Base-by-base conservation (phyloP, 2,329 filamentous ascomycete species). In the Fusarium sp. region DNA sequence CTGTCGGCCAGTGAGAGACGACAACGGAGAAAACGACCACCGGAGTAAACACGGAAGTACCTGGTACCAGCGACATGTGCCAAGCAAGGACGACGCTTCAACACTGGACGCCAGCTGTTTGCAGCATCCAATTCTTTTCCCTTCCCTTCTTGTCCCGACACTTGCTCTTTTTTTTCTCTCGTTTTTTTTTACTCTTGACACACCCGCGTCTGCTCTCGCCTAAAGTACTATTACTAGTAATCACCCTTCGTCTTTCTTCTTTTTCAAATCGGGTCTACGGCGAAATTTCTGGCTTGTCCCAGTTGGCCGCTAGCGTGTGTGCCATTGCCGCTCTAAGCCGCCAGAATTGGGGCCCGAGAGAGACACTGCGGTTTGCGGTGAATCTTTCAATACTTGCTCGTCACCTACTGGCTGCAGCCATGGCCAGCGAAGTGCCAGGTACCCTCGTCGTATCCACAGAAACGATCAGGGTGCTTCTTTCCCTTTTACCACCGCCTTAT, bases 271-370 rank as follows among this genome's bases (percentile, higher is more conserved):
- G 74, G 76, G 75, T 72, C 68, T 77, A 77, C 68, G 70, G 75
- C 70, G 52, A 72, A 68, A 68, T 70, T 61, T 70, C 64, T 70
- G 56, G 63, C 69, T 74, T 68, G 59, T 72, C 65, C 65, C 65
- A 68, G 69, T 71, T 70, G 60, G 61, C 57, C 65, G 22, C 76
- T 78, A 79, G 76, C 68, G 71, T 66, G 71, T 68, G 61, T 78
- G 70, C 70, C 76, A 74, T 80, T 78, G 76, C 76, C 78, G 78
- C 76, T 78, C 74, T 72, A 79, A 79, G 76, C 77, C 77, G 77
- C 73, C 66, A 73, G 68, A 77, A 71, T 76, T 65, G 68, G 68
- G 68, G 62, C 69, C 65, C 37, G 57, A 56, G 56, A 68, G 70
- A 63, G 43, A 62, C 65, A 59, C 33, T 75, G 45, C 47, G 54